Percentiles rank a stretch among this genome's conserved stretches.
These are phyloP conservation scores for Colletotrichum sp. DNA, from an alignment of 2,329 filamentous ascomycete genomes.

Conservation along the genomic window DNA sequence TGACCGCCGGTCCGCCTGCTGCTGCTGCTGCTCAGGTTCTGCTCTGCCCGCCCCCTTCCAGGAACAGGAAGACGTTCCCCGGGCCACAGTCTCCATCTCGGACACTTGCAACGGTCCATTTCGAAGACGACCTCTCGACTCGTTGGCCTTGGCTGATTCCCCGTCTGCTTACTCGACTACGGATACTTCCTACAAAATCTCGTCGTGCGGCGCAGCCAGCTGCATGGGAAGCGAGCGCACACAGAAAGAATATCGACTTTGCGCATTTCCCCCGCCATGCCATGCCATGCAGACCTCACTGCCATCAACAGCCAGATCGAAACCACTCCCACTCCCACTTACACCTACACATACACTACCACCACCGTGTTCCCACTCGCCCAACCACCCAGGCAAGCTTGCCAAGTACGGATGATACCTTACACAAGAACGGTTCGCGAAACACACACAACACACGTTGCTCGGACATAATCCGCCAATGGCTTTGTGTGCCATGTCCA, in stretches of 20 bases:
- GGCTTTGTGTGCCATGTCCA: background rate
- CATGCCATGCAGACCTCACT: background rate
- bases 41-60: background rate
- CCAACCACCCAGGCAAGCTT: background rate
- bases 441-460: background rate
- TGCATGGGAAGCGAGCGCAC: conserved; percentile 12
- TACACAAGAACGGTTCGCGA: background rate
- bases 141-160: background rate
- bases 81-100: background rate
- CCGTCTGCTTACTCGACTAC: background rate
- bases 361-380: background rate
- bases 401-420: background rate
- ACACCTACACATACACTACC: background rate
- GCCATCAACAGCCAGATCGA: background rate
- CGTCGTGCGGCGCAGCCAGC: background rate
- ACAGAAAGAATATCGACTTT: background rate
- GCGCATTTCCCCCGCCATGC: background rate
- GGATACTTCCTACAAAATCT: background rate
- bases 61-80: background rate
- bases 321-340: background rate
- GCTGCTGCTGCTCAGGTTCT: background rate
- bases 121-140: background rate
- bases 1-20: conserved; percentile 9
- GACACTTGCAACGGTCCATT: background rate
- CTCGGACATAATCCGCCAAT: background rate